Conservation (phyloP, 2,329 filamentous ascomycete species). For the Rutstroemia sp. region DNA sequence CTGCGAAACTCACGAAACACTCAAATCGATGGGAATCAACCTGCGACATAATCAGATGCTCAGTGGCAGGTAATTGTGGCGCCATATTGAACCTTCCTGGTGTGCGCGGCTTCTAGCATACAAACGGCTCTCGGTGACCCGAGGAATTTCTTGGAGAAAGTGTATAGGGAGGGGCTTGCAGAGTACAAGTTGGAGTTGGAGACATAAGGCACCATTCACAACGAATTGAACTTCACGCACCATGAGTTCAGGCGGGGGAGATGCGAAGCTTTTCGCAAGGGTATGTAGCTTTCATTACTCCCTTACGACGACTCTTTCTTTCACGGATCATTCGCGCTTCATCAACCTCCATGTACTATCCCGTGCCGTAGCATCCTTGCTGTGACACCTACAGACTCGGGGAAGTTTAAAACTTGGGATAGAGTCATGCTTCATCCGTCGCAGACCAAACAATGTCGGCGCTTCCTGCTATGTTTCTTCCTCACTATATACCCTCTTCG, state of each 20-base stretch:
- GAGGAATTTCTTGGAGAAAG: constrained; percentile 7
- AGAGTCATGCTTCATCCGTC: neutral
- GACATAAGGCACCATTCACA: constrained; percentile 8
- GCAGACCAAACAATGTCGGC: neutral
- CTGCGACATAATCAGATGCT: constrained; percentile 13
- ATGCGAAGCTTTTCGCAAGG: constrained; percentile 98
- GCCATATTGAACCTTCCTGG: constrained; percentile 11
- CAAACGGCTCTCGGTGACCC: constrained; percentile 23
- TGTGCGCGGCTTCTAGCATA: constrained; percentile 3
- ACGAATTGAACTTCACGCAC: constrained; percentile 18
- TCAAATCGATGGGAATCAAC: constrained; percentile 20
- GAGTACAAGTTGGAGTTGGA: constrained; percentile 4
- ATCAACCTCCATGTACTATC: constrained; percentile 8
- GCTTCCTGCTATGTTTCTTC: constrained; percentile 25
- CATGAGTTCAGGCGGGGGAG: constrained; percentile 58
- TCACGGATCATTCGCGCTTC: constrained; percentile 8
- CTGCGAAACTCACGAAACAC: constrained; percentile 2
- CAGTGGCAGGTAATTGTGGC: constrained; percentile 20
- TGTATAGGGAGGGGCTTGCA: constrained; percentile 23
- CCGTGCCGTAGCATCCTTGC: constrained; percentile 5
- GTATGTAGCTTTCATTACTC: constrained; percentile 49
- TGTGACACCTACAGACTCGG: constrained; percentile 4
- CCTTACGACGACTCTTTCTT: neutral
- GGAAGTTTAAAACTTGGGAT: neutral
- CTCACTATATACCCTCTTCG: constrained; percentile 24